phyloP scores from a whole-genome alignment of 1,284 basidiomycete species.

The Sanghuangporus baumii region DNA sequence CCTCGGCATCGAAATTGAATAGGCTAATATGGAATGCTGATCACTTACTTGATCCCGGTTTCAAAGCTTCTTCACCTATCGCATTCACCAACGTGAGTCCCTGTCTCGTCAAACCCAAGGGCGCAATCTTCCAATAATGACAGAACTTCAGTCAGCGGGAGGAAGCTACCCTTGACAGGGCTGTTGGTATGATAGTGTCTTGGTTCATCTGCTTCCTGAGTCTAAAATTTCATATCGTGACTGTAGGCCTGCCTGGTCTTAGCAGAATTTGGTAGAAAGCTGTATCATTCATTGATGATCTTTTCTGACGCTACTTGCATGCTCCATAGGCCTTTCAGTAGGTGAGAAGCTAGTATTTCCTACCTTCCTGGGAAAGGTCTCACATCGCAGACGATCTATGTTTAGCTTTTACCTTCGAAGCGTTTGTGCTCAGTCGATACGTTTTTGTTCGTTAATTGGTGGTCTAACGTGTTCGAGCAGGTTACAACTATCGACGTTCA shows the following conservation, averaged over 20 bases:
- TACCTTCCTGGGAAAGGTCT: not conserved
- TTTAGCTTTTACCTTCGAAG: not conserved
- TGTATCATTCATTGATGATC: not conserved
- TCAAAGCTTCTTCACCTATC: slow-evolving; percentile 41
- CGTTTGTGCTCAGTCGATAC: not conserved
- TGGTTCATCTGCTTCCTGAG: not conserved
- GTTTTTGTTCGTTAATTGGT: not conserved
- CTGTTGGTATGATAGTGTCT: slow-evolving; percentile 31
- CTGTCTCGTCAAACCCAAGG: not conserved
- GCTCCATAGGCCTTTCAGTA: not conserved
- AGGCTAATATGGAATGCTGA: not conserved
- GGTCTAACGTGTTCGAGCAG: slow-evolving; percentile 2
- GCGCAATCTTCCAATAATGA: not conserved
- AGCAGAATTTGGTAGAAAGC: not conserved
- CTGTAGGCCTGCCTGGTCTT: not conserved
- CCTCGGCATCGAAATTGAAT: not conserved
- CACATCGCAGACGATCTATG: not conserved
- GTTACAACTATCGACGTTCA: slow-evolving; percentile 32
- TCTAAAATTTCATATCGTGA: not conserved
- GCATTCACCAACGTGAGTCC: slow-evolving; percentile 48
- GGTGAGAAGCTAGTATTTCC: not conserved
- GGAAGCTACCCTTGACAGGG: slow-evolving; percentile 35
- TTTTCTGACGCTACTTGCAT: not conserved
- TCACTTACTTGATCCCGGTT: not conserved
- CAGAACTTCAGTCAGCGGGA: slow-evolving; percentile 38